Percentiles rank a stretch among this genome's conserved stretches.
These are phyloP conservation scores for Volvariella surrecta DNA, from an alignment of 1,284 basidiomycete species.

Conservation along the genomic window DNA sequence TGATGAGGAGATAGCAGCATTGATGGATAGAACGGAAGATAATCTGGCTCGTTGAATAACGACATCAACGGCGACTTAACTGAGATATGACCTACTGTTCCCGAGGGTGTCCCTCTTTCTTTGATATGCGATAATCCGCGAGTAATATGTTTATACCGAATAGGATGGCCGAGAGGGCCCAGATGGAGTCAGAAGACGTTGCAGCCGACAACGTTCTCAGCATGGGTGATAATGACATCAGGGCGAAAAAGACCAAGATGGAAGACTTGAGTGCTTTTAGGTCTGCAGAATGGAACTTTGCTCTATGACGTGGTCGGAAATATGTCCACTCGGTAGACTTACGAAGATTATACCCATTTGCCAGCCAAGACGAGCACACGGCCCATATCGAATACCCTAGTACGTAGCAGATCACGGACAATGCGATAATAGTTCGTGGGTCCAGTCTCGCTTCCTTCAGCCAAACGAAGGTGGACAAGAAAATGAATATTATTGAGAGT, in stretches of 20 bases:
- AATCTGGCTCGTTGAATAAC: conserved; percentile 40
- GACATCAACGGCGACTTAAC: conserved; percentile 17
- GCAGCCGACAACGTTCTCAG: conserved; percentile 88
- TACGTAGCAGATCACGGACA: conserved; percentile 52
- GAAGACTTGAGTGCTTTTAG: conserved; percentile 66
- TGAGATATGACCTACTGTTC: conserved; percentile 36
- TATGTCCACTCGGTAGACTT: conserved; percentile 1
- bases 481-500: conserved; percentile 71
- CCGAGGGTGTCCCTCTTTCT: conserved; percentile 37
- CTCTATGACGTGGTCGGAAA: conserved; percentile 1
- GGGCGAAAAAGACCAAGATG: conserved; percentile 79
- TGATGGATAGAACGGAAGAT: conserved; percentile 87
- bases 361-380: conserved; percentile 30
- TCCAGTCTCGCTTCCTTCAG: conserved; percentile 59
- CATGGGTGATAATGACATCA: conserved; percentile 88
- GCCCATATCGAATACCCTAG: conserved; percentile 59
- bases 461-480: conserved; percentile 73
- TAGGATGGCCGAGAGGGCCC: conserved; percentile 67
- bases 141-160: conserved; percentile 38
- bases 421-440: conserved; percentile 62
- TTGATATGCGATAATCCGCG: conserved; percentile 41
- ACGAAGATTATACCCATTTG: conserved; percentile 9
- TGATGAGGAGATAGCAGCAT: conserved; percentile 89
- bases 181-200: conserved; percentile 94
- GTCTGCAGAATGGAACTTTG: conserved; percentile 30